Conservation (phyloP, 345 rosid species). For the Clarkia xantiana region DNA sequence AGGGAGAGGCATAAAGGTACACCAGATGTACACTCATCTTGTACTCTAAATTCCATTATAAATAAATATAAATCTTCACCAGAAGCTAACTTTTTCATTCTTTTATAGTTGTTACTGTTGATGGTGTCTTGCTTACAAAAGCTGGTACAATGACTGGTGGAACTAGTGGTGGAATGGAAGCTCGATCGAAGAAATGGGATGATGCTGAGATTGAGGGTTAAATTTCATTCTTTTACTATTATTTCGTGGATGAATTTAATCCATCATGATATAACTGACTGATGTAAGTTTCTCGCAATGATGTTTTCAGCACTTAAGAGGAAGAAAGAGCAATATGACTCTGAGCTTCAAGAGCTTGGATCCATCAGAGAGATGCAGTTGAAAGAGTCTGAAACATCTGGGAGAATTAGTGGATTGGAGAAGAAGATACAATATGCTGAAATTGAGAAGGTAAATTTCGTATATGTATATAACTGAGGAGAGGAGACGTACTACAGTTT, state of each 20-base stretch:
- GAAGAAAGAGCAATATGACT: conserved; percentile 66
- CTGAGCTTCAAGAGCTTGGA: conserved; percentile 68
- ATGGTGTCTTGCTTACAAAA: conserved; percentile 84
- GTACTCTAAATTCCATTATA: background rate
- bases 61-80: conserved; percentile 2
- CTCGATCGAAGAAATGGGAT: conserved; percentile 93
- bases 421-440: conserved; percentile 94
- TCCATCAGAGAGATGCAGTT: conserved; percentile 92
- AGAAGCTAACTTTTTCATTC: background rate
- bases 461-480: background rate
- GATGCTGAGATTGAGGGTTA: conserved; percentile 86
- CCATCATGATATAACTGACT: background rate
- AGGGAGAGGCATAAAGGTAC: conserved; percentile 90
- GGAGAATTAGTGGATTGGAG: conserved; percentile 90
- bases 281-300: background rate
- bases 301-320: conserved; percentile 47
- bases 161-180: conserved; percentile 98
- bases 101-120: conserved; percentile 81
- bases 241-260: background rate
- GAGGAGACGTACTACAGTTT: no score
- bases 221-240: conserved; percentile 3
- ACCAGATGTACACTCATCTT: conserved; percentile 5
- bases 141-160: conserved; percentile 99
- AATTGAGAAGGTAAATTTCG: conserved; percentile 64
- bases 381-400: conserved; percentile 82